Base-by-base conservation (phyloP, 345 rosid genomes). In the Brassica rapa region DNA sequence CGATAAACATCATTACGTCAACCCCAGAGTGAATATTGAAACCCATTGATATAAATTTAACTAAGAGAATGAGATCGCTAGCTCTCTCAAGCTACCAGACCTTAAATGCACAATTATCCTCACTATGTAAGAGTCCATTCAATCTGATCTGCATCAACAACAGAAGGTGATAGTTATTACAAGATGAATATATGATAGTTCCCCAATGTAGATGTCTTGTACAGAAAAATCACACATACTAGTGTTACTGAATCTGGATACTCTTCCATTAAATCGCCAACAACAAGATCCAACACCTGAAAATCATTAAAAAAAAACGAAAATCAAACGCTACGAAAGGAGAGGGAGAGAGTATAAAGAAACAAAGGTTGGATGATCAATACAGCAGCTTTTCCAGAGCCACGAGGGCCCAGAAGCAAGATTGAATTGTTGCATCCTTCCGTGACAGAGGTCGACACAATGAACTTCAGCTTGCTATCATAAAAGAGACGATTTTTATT, bases 241-340 rank as follows among this genome's bases (percentile, higher is more conserved):
- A 93, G 67, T 15, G 98, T 84, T 77, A 93, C 81, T 76, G 80
- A 80, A 59, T 91, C 98, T 7, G 96, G 93, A 51, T 51, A 51
- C 8, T 91, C 92, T 68, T 83, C 78, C 80, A 88, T 73, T 62
- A 51, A 51, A 51, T 51, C 57, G 15, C 21, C 57, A 29, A 91
- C 87, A 81, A 90, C 96, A 46, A 95, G 98, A 82, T 89, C 99
- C 88, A 93, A 81, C 15, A 93, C 93, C 99, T 95, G 73, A 4
- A 57, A 67, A 5, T 21, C 8, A 65, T n/a, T 16, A 12, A 4
- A 30, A 73, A 29, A 73, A 25, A 74, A 63, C 21, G 8, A 8
- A 59, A 35, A 73, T 8, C 59, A 55, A 46, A 43, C 46, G 21
- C 41, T 3, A 67, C 27, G 16, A 72, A n/a, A 4, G 32, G 66